A percentile compares a stretch with the other conserved stretches of the same genome.
Evolutionary conservation across 2,329 filamentous ascomycete genomes (phyloP).

Genomic region (Tolypocladium endophyticum): DNA sequence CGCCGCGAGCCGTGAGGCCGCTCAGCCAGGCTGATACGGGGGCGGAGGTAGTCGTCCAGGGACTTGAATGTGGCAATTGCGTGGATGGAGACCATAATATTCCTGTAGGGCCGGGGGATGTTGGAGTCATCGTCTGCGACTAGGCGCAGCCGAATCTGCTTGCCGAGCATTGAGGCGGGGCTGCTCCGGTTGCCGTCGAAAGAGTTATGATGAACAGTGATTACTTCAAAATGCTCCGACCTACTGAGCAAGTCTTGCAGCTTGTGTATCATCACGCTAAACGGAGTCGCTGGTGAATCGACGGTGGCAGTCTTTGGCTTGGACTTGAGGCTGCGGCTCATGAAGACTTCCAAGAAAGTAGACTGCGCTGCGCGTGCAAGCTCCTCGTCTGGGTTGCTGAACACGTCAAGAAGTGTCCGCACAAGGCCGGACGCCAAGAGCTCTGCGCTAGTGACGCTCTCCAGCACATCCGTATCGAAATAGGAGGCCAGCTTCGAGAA

Average conservation of each 20-base stretch:
- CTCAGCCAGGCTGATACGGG: conserved; percentile 74
- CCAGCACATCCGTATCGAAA: conserved; percentile 79
- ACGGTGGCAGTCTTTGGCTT: conserved; percentile 53
- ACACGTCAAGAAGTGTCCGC: conserved; percentile 68
- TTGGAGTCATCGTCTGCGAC: conserved; percentile 84
- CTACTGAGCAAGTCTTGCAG: conserved; percentile 91
- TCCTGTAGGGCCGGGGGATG: conserved; percentile 77
- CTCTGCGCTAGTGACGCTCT: conserved; percentile 93
- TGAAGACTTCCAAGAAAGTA: conserved; percentile 85
- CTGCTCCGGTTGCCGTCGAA: conserved; percentile 85
- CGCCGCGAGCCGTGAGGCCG: conserved; percentile 50
- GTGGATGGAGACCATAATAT: conserved; percentile 97
- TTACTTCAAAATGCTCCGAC: conserved; percentile 94
- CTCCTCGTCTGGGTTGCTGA: conserved; percentile 58
- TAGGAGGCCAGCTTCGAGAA: conserved; percentile 71
- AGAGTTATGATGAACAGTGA: conserved; percentile 87
- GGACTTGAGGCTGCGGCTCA: conserved; percentile 61
- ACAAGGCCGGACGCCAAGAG: conserved; percentile 86
- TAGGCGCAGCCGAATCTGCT: conserved; percentile 83
- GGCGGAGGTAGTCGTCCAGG: conserved; percentile 87
- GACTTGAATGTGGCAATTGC: conserved; percentile 97
- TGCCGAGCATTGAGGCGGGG: conserved; percentile 90
- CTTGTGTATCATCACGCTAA: conserved; percentile 86
- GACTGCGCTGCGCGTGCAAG: conserved; percentile 60
- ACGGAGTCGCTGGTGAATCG: conserved; percentile 68